phyloP scores from a whole-genome alignment of 2,329 filamentous ascomycete species.

The Pyrenophora seminiperda region DNA sequence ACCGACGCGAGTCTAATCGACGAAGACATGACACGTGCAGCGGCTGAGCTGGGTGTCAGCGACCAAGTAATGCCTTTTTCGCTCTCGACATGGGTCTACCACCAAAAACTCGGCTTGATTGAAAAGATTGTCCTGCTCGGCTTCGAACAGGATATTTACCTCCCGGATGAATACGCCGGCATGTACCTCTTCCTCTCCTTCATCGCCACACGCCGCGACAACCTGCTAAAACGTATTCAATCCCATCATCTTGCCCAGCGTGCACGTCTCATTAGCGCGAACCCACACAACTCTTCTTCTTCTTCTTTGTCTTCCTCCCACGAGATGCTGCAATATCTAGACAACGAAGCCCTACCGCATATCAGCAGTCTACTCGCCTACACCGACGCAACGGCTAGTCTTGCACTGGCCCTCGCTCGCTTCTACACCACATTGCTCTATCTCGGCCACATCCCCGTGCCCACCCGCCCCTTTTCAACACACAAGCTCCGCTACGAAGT shows the following conservation, averaged over 20 bases:
- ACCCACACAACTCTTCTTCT: neutral
- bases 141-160: constrained; percentile 91
- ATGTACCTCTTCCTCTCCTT: constrained; percentile 75
- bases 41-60: constrained; percentile 34
- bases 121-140: constrained; percentile 87
- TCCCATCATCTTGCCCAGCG: constrained; percentile 17
- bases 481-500: constrained; percentile 76
- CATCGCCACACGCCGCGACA: constrained; percentile 32
- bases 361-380: constrained; percentile 36
- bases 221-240: constrained; percentile 27
- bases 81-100: constrained; percentile 85
- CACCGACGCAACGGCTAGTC: constrained; percentile 29
- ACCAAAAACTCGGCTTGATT: constrained; percentile 88
- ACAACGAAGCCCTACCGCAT: constrained; percentile 11
- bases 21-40: constrained; percentile 50
- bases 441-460: constrained; percentile 56
- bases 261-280: constrained; percentile 6
- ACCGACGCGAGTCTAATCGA: constrained; percentile 64
- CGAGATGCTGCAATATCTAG: constrained; percentile 20
- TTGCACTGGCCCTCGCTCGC: constrained; percentile 46
- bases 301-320: no score
- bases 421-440: constrained; percentile 71
- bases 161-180: constrained; percentile 77
- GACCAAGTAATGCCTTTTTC: constrained; percentile 68
- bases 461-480: constrained; percentile 68